Evolutionary conservation across 768 basidiomycete genomes (phyloP).

Genomic region (Russula ochroleuca): DNA sequence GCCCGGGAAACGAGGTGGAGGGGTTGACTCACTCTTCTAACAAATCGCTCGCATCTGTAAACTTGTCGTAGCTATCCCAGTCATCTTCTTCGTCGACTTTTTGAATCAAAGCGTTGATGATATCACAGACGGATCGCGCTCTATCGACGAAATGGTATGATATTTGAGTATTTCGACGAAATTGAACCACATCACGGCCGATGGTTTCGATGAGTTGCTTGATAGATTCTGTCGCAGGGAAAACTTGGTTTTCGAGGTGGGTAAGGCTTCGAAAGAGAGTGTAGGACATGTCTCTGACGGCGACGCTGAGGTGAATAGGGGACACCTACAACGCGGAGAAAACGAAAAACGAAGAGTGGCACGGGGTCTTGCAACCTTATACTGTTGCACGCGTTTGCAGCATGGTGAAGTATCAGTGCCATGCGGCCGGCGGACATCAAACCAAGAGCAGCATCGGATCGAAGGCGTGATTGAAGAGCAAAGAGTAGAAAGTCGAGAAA

Average conservation of each 20-base stretch:
- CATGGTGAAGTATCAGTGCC: slow-evolving; percentile 9
- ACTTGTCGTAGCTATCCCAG: slow-evolving; percentile 25
- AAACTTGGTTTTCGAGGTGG: slow-evolving; percentile 15
- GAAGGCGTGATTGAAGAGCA: background rate
- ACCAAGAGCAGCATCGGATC: background rate
- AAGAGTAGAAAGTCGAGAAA: background rate
- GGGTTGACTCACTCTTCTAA: slow-evolving; percentile 15
- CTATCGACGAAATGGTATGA: slow-evolving; percentile 22
- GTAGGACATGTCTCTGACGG: slow-evolving; percentile 16
- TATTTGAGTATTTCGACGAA: slow-evolving; percentile 26
- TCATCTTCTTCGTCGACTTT: slow-evolving; percentile 22
- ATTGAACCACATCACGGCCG: slow-evolving; percentile 22
- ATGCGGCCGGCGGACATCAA: slow-evolving; percentile 21
- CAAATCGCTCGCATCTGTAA: slow-evolving; percentile 20
- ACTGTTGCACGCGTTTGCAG: slow-evolving; percentile 11
- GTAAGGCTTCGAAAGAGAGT: slow-evolving; percentile 23
- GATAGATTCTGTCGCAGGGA: slow-evolving; percentile 24
- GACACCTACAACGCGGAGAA: slow-evolving; percentile 7
- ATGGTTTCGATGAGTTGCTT: slow-evolving; percentile 21
- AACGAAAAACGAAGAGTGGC: background rate
- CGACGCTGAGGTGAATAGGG: slow-evolving; percentile 5
- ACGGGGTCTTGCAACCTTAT: slow-evolving; percentile 14
- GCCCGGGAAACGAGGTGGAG: background rate
- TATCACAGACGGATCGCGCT: slow-evolving; percentile 17
- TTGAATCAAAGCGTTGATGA: slow-evolving; percentile 19